phyloP scores from a whole-genome alignment of 148 eudicot genomes.

The Arbutus unedo region DNA sequence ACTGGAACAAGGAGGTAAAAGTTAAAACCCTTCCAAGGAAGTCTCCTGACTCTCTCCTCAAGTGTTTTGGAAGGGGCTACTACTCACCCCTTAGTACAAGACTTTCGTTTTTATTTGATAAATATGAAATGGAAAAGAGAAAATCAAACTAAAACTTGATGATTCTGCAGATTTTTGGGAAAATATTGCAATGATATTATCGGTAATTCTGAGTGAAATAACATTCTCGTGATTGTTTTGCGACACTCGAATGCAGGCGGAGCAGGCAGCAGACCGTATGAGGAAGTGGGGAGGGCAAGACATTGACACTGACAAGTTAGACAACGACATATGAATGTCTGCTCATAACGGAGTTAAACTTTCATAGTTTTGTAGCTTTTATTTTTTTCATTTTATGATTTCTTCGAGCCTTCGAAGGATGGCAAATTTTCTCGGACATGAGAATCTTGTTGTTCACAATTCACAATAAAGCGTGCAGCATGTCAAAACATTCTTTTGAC shows the following conservation, averaged over 20 bases:
- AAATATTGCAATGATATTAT: neutral
- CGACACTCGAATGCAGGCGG: slow-evolving; percentile 43
- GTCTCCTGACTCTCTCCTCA: no score
- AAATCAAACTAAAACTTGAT: neutral
- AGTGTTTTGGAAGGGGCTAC: no score
- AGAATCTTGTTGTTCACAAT: no score
- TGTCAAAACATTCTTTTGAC: no score
- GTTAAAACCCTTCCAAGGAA: no score
- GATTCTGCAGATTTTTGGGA: neutral
- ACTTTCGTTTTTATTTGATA: neutral
- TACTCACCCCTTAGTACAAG: neutral
- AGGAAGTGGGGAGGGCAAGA: slow-evolving; percentile 72
- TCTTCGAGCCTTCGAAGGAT: no score
- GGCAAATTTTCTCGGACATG: no score
- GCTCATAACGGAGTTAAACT: neutral
- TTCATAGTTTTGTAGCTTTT: neutral
- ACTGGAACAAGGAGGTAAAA: slow-evolving; percentile 36
- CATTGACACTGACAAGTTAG: slow-evolving; percentile 17
- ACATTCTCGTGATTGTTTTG: neutral
- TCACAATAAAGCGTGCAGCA: no score
- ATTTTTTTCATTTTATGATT: neutral
- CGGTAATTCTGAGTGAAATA: neutral
- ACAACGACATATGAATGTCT: neutral
- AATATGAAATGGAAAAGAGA: neutral
- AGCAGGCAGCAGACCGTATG: slow-evolving; percentile 62